These are phyloP conservation scores for Achaetomiella virescens DNA, from an alignment of 495 filamentous ascomycete genomes.

Conservation along the genomic window DNA sequence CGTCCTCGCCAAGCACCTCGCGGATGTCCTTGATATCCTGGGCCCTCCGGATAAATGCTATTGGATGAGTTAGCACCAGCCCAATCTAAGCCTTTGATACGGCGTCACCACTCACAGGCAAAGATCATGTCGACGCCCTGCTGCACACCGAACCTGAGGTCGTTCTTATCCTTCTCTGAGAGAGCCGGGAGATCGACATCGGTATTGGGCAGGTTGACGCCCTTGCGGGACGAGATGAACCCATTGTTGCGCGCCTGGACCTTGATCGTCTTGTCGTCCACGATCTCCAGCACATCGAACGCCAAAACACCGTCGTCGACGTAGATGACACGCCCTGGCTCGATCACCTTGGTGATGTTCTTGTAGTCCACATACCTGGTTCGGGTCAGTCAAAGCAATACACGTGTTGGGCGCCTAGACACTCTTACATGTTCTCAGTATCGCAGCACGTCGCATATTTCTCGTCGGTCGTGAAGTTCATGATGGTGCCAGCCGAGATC, in stretches of 20 bases:
- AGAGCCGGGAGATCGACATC: slow-evolving; percentile 96
- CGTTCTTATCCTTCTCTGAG: slow-evolving; percentile 95
- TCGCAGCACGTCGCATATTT: slow-evolving; percentile 78
- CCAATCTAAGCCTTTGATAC: neutral
- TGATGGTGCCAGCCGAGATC: slow-evolving; percentile 69
- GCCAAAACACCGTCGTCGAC: slow-evolving; percentile 97
- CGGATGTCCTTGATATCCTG: slow-evolving; percentile 90
- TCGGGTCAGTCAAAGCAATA: slow-evolving; percentile 10
- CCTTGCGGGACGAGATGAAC: slow-evolving; percentile 96
- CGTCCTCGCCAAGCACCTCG: slow-evolving; percentile 83
- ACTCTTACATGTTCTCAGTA: slow-evolving; percentile 81
- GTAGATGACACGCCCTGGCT: slow-evolving; percentile 89
- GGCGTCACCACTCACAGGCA: slow-evolving; percentile 47
- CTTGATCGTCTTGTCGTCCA: slow-evolving; percentile 80
- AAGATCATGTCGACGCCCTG: slow-evolving; percentile 99
- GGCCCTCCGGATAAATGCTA: slow-evolving; percentile 83
- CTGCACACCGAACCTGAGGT: slow-evolving; percentile 91
- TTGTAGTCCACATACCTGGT: slow-evolving; percentile 95
- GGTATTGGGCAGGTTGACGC: slow-evolving; percentile 96
- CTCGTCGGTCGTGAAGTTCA: slow-evolving; percentile 98
- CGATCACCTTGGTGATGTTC: slow-evolving; percentile 98
- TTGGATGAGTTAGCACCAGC: neutral
- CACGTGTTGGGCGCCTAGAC: neutral
- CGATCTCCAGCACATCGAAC: slow-evolving; percentile 83
- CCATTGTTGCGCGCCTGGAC: slow-evolving; percentile 89